Evolutionary conservation across 305 asterid genomes (phyloP).

Genomic region (Fraxinus nigra): DNA sequence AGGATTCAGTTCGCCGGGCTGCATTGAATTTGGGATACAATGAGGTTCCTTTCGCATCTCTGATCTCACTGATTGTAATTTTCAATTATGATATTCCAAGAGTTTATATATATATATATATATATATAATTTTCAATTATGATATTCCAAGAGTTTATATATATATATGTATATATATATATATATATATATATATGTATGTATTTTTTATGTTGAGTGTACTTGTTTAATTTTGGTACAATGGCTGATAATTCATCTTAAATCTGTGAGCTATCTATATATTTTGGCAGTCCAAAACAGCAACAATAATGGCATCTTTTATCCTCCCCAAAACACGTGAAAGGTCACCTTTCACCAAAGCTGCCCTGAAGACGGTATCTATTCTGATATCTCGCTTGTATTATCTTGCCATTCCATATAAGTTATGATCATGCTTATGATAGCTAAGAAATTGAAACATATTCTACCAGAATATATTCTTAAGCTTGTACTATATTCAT

Average conservation of each 20-base stretch:
- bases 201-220: background rate
- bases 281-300: constrained; percentile 69
- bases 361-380: constrained; percentile 73
- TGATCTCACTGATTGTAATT: background rate
- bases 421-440: background rate
- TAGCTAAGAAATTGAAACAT: background rate
- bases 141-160: no score
- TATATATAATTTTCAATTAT: no score
- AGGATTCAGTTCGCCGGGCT: constrained; percentile 71
- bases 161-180: no score
- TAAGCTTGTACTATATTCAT: constrained; percentile 14
- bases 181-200: no score
- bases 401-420: background rate
- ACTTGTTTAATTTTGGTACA: background rate
- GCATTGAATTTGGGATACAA: constrained; percentile 69
- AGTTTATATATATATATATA: background rate
- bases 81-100: background rate
- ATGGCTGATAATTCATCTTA: background rate
- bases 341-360: constrained; percentile 69
- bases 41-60: constrained; percentile 51
- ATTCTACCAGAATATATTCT: background rate
- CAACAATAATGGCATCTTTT: constrained; percentile 75
- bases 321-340: constrained; percentile 69
- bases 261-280: constrained; percentile 17
- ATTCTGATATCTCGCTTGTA: background rate